Conservation (phyloP, 768 basidiomycete genomes). For the Mycena latifolia region DNA sequence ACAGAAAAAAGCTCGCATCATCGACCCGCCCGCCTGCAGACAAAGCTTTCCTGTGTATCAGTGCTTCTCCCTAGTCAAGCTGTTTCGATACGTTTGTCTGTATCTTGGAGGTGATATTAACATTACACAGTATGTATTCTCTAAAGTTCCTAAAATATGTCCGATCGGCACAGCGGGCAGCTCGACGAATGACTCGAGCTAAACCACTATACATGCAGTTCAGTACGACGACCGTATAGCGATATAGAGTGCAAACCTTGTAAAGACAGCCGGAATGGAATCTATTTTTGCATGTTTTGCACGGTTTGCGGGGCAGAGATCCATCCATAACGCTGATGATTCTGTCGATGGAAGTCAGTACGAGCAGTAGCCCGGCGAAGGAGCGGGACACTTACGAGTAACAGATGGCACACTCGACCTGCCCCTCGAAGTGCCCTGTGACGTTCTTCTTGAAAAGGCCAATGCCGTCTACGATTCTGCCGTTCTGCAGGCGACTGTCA, state of each 20-base stretch:
- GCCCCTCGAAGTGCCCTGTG: slow-evolving; percentile 92
- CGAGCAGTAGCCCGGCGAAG: slow-evolving; percentile 2
- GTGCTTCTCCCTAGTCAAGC: no score
- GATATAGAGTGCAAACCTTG: slow-evolving; percentile 65
- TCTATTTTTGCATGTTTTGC: slow-evolving; percentile 93
- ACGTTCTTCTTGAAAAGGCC: slow-evolving; percentile 96
- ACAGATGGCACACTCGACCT: slow-evolving; percentile 96
- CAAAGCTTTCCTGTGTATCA: no score
- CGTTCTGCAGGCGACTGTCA: slow-evolving; percentile 70
- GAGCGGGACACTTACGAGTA: slow-evolving; percentile 74
- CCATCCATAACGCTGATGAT: slow-evolving; percentile 94
- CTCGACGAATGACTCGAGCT: slow-evolving; percentile 90
- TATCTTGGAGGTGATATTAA: not conserved
- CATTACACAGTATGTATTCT: not conserved
- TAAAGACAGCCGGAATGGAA: slow-evolving; percentile 95
- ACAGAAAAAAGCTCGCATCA: no score
- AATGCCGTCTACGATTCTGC: slow-evolving; percentile 89
- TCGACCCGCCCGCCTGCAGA: no score
- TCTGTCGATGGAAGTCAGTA: slow-evolving; percentile 51
- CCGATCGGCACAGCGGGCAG: slow-evolving; percentile 91
- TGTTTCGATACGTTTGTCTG: no score
- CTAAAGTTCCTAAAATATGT: slow-evolving; percentile 65
- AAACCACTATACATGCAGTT: slow-evolving; percentile 75
- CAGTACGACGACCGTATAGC: not conserved
- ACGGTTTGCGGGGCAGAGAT: slow-evolving; percentile 89